phyloP scores from a whole-genome alignment of 169 alveolate genomes.

The Theileria parva region DNA sequence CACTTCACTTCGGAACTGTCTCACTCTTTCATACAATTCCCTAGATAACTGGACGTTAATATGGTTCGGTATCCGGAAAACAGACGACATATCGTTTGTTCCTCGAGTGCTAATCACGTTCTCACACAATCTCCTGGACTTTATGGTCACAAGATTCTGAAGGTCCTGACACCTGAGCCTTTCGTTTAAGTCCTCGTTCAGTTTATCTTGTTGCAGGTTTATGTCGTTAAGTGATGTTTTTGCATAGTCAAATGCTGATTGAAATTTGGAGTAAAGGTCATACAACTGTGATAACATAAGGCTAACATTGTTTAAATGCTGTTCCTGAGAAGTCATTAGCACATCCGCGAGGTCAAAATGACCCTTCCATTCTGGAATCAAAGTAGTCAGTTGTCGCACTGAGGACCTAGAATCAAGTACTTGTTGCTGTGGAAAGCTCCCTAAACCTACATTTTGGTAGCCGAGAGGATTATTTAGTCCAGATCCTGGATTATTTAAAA shows the following conservation, averaged over 20 bases:
- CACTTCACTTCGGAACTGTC: conserved; percentile 34
- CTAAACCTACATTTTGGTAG: not conserved
- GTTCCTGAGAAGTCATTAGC: conserved; percentile 37
- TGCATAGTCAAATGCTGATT: conserved; percentile 27
- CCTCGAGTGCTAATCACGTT: not conserved
- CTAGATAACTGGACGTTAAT: conserved; percentile 52
- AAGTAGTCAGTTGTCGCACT: conserved; percentile 42
- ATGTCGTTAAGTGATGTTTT: conserved; percentile 44
- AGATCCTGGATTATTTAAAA: not conserved
- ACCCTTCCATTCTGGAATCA: conserved; percentile 64
- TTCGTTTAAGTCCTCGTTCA: conserved; percentile 29
- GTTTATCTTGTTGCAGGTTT: conserved; percentile 30
- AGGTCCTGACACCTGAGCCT: conserved; percentile 44
- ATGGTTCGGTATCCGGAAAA: conserved; percentile 61
- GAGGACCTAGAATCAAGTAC: conserved; percentile 32
- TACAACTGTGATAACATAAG: conserved; percentile 33
- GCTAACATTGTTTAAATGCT: conserved; percentile 26
- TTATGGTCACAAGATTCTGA: conserved; percentile 46
- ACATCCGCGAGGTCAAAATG: conserved; percentile 65
- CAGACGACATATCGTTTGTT: conserved; percentile 28
- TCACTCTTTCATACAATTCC: conserved; percentile 38
- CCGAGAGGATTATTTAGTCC: not conserved
- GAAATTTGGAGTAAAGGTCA: conserved; percentile 14
- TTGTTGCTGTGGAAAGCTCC: not conserved
- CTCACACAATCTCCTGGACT: conserved; percentile 57